Evolutionary conservation across 2,329 filamentous ascomycete species (phyloP).

Genomic region (Penicillium sp.): DNA sequence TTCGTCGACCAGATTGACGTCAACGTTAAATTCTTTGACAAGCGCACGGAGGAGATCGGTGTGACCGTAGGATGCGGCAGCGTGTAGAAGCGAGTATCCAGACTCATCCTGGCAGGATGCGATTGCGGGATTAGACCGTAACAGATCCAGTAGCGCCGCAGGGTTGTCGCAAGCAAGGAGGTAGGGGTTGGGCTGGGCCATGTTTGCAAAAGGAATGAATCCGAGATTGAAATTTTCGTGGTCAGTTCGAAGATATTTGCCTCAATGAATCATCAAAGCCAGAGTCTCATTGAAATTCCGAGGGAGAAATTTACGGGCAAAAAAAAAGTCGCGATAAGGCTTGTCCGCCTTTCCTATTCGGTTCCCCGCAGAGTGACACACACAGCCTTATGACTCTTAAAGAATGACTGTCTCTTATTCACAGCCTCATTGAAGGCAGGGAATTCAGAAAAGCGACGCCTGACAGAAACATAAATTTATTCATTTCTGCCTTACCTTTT

Average conservation of each 20-base stretch:
- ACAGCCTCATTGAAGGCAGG: background rate
- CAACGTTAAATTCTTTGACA: constrained; percentile 71
- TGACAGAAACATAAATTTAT: background rate
- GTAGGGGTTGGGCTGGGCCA: constrained; percentile 60
- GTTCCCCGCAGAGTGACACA: constrained; percentile 25
- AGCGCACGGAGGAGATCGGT: constrained; percentile 74
- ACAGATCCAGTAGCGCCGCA: constrained; percentile 68
- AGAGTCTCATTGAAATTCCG: background rate
- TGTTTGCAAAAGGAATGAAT: constrained; percentile 16
- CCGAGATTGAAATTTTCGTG: background rate
- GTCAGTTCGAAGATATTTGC: background rate
- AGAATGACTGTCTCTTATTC: background rate
- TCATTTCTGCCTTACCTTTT: background rate
- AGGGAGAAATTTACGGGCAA: background rate
- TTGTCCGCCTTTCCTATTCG: constrained; percentile 18
- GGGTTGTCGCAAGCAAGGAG: constrained; percentile 81
- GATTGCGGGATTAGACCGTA: constrained; percentile 71
- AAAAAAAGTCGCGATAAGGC: constrained; percentile 9
- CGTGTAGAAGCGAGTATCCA: constrained; percentile 92
- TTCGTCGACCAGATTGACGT: constrained; percentile 81
- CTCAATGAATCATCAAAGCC: background rate
- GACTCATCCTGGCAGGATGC: constrained; percentile 82
- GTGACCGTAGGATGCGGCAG: constrained; percentile 89
- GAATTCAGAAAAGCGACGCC: background rate
- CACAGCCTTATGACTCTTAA: constrained; percentile 10